phyloP scores from a whole-genome alignment of 371 early-diverging fungal genomes.

The Umbelopsis sp. region DNA sequence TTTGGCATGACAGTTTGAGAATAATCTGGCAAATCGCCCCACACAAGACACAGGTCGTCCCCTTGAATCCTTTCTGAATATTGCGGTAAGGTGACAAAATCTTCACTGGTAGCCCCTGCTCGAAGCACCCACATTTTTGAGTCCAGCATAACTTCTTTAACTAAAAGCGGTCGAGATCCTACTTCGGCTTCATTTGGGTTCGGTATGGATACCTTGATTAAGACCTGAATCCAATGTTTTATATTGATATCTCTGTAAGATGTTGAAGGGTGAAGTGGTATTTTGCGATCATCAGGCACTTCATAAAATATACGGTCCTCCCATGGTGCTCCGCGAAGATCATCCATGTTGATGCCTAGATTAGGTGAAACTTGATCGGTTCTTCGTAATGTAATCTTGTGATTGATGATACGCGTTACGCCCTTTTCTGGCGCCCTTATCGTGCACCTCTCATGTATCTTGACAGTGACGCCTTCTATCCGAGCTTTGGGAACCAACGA shows the following conservation, averaged over 20 bases:
- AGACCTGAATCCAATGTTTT: slow-evolving; percentile 46
- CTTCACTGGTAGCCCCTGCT: not conserved
- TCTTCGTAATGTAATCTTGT: slow-evolving; percentile 35
- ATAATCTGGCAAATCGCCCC: slow-evolving; percentile 12
- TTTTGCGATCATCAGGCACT: slow-evolving; percentile 38
- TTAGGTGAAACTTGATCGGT: slow-evolving; percentile 1
- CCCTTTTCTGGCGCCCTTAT: slow-evolving; percentile 41
- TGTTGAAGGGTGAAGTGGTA: slow-evolving; percentile 40
- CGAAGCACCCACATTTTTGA: not conserved
- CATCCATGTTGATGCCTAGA: slow-evolving; percentile 7
- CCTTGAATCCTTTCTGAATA: slow-evolving; percentile 13
- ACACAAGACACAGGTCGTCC: not conserved
- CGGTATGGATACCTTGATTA: slow-evolving; percentile 25
- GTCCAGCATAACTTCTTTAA: slow-evolving; percentile 14
- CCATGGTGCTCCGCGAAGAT: slow-evolving; percentile 11
- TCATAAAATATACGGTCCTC: slow-evolving; percentile 29
- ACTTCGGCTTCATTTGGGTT: slow-evolving; percentile 30
- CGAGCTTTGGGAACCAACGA: slow-evolving; percentile 22
- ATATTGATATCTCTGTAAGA: slow-evolving; percentile 41
- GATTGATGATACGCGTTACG: slow-evolving; percentile 41
- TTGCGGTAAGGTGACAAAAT: slow-evolving; percentile 12
- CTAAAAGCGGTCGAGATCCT: not conserved
- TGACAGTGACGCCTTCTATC: slow-evolving; percentile 35
- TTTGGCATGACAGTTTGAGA: not conserved
- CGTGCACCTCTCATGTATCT: slow-evolving; percentile 43